Evolutionary conservation across 176 grass and related monocot species (phyloP).

Genomic region (Cymbopogon citratus): DNA sequence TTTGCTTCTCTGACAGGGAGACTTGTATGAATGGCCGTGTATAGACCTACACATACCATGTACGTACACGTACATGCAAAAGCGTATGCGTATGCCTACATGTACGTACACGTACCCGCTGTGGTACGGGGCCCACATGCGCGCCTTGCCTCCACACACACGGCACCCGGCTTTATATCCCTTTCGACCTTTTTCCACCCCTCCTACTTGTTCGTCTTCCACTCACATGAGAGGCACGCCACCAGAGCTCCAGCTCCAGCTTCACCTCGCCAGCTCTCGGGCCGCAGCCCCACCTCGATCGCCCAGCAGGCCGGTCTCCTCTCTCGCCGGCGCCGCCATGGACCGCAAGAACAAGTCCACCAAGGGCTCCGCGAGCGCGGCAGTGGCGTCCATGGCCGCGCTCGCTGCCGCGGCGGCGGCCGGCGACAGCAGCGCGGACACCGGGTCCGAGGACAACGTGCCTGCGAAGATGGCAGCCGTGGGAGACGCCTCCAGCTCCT

Average conservation of each 20-base stretch:
- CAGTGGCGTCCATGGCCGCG: conserved; percentile 33
- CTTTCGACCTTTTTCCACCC: conserved; percentile 35
- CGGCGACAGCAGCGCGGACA: conserved; percentile 13
- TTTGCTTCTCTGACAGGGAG: background rate
- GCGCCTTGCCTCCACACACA: conserved; percentile 44
- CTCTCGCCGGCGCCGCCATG: conserved; percentile 3
- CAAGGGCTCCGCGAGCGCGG: conserved; percentile 1
- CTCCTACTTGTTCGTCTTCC: conserved; percentile 4
- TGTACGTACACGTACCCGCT: background rate
- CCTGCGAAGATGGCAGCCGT: background rate
- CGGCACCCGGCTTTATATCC: conserved; percentile 57
- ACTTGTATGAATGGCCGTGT: background rate
- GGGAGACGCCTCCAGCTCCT: background rate
- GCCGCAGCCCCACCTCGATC: background rate
- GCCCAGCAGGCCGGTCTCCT: background rate
- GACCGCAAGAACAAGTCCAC: conserved; percentile 36
- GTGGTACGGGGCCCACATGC: conserved; percentile 23
- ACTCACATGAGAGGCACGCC: conserved; percentile 26
- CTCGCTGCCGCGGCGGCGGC: conserved; percentile 39
- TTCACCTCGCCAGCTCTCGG: background rate
- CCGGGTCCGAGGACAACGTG: conserved; percentile 37
- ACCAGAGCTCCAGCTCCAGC: background rate
- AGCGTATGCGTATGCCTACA: background rate
- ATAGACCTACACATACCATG: background rate
- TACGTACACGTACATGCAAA: background rate